Evolutionary conservation across 768 basidiomycete genomes (phyloP).

Genomic region (Russula lepida): DNA sequence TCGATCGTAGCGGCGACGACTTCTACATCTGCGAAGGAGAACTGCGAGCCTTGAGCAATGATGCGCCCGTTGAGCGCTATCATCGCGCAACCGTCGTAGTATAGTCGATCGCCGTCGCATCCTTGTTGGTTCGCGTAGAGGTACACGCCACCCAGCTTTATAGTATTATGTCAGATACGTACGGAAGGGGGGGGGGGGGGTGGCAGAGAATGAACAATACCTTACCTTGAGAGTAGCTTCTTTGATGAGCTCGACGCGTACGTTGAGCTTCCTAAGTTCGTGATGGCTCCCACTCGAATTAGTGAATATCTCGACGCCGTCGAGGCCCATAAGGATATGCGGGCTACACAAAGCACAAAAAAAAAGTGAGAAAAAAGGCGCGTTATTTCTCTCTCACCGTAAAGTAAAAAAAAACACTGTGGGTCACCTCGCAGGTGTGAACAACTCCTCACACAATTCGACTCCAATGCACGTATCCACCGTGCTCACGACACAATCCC

Average conservation of each 20-base stretch:
- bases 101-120: slow-evolving; percentile 94
- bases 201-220: too few species aligned
- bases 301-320: slow-evolving; percentile 98
- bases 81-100: slow-evolving; percentile 96
- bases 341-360: slow-evolving; percentile 56
- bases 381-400: too few species aligned
- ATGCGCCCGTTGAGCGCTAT: slow-evolving; percentile 92
- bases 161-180: too few species aligned
- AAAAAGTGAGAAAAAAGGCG: neutral
- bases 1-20: slow-evolving; percentile 94
- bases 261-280: slow-evolving; percentile 91
- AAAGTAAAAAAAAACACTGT: too few species aligned
- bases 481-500: slow-evolving; percentile 91
- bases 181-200: too few species aligned
- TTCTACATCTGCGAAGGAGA: slow-evolving; percentile 92
- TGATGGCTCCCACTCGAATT: slow-evolving; percentile 99
- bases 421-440: slow-evolving; percentile 84
- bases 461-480: slow-evolving; percentile 94
- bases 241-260: slow-evolving; percentile 88
- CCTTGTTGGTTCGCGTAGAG: slow-evolving; percentile 99
- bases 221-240: slow-evolving; percentile 95
- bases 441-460: slow-evolving; percentile 95
- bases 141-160: slow-evolving; percentile 92
- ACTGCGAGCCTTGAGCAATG: slow-evolving; percentile 93
- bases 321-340: slow-evolving; percentile 95